A percentile compares a stretch with the other conserved stretches of the same genome.
Conservation (phyloP, 75 land plant genomes). For the Picea sitchensis region DNA sequence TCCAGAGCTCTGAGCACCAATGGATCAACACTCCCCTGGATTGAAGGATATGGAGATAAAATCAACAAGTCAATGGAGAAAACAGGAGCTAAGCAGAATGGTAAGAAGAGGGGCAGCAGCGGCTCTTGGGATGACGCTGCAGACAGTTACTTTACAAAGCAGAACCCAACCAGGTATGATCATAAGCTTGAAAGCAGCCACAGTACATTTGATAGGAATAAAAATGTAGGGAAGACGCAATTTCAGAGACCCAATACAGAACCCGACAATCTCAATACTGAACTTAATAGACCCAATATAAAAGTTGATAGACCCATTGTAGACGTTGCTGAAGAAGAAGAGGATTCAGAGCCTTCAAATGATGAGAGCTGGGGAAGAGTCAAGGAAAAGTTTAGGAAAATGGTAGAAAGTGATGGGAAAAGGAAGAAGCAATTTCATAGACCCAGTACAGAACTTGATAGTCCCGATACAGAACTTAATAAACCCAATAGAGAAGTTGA, state of each 20-base stretch:
- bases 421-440: background rate
- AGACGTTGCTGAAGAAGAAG: constrained; percentile 13
- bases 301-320: background rate
- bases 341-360: constrained; percentile 23
- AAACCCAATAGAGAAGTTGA: background rate
- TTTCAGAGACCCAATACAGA: background rate
- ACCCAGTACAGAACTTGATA: too few relatives aligned
- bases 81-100: constrained; percentile 3
- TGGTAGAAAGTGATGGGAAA: background rate
- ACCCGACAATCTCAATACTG: background rate
- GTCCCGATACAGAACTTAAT: background rate
- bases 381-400: constrained; percentile 24
- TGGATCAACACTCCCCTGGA: constrained; percentile 28
- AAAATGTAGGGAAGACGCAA: background rate
- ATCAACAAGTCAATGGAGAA: background rate
- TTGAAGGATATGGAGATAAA: constrained; percentile 11
- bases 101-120: background rate
- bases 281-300: background rate
- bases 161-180: background rate
- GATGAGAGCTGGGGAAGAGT: constrained; percentile 55
- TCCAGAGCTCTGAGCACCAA: background rate
- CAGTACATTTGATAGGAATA: background rate
- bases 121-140: constrained; percentile 45
- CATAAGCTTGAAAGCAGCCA: background rate
- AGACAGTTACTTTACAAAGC: constrained; percentile 13